Conservation (phyloP, 2,329 filamentous ascomycete species). For the Talaromyces sp. region DNA sequence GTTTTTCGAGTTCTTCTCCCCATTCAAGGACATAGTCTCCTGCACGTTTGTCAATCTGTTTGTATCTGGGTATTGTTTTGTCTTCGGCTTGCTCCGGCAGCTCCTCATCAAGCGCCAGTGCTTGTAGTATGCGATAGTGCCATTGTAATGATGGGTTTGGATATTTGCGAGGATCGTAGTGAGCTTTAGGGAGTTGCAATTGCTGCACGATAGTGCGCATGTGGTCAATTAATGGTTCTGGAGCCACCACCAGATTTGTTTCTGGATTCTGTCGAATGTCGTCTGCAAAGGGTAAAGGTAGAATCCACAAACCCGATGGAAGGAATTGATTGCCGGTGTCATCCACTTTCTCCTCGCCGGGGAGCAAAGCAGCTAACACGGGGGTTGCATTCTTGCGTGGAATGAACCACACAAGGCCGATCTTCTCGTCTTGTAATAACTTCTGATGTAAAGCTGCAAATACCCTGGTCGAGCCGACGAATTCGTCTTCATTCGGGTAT, state of each 20-base stretch:
- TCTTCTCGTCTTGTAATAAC: conserved; percentile 71
- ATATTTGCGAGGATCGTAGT: conserved; percentile 81
- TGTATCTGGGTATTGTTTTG: conserved; percentile 77
- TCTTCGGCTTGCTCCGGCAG: conserved; percentile 72
- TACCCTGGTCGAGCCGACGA: conserved; percentile 84
- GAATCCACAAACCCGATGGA: conserved; percentile 83
- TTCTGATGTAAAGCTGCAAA: conserved; percentile 91
- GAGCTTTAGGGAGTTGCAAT: conserved; percentile 78
- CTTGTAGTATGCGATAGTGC: conserved; percentile 94
- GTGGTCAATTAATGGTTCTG: conserved; percentile 69
- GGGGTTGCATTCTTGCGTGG: conserved; percentile 77
- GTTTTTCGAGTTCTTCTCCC: conserved; percentile 64
- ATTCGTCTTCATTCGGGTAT: conserved; percentile 87
- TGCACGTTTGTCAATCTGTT: conserved; percentile 83
- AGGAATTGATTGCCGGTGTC: conserved; percentile 66
- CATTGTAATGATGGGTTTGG: conserved; percentile 92
- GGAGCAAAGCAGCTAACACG: conserved; percentile 74
- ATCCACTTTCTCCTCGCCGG: conserved; percentile 65
- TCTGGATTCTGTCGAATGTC: conserved; percentile 76
- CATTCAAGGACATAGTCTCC: conserved; percentile 76
- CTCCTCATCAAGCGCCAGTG: conserved; percentile 87
- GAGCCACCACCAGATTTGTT: conserved; percentile 54
- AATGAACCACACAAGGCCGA: conserved; percentile 87
- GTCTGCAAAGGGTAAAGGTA: conserved; percentile 83
- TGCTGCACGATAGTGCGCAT: conserved; percentile 84